Base-by-base conservation (phyloP, 768 basidiomycete species). In the Amanita phalloides region DNA sequence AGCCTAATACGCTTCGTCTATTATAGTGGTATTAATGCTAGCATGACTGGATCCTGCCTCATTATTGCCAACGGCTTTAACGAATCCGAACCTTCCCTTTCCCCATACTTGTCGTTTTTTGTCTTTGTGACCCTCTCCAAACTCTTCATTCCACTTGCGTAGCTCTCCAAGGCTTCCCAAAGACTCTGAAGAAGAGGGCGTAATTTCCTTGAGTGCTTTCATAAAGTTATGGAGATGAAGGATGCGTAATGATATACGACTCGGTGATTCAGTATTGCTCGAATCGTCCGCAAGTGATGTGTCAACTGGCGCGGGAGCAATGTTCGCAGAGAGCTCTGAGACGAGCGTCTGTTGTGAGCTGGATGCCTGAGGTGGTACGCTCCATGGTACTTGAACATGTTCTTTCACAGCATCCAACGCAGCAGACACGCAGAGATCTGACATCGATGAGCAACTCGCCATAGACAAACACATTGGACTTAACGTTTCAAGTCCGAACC, bases 401-500 rank as follows among this genome's bases (percentile, higher is more conserved):
- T 95, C 91, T 65, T 96, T 97, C 48, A 96, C 84, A 3, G 92
- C 84, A 59, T 92, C 89, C 52, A 96, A 71, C 13, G 93, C 94
- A 23, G 93, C 92, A 48, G 89, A 83, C 25, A 97, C 93, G 63
- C 92, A 94, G 20, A 96, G 68, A 67, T 97, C 93, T 96, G 59
- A 6, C 21, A 52, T 60, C 33, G 56, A 54, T 46, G 35, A 23
- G 51, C 49, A 47, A 32, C 49, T 20, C 5, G 8, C n/a, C 13
- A n/a, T 26, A 50, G n/a, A 9, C 26, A 39, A 39, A 38, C 41
- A 33, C 53, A 45, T 36, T 33, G 3, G 49, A 13, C 72, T 87
- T 62, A 53, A 95, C 93, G 90, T 66, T 95, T 96, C 54, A 97
- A 72, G 65, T 97, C 93, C 25, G 92, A 95, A 13, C 93, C 93